Evolutionary conservation across 768 basidiomycete genomes (phyloP).

Genomic region (Rhizopogon sp.): DNA sequence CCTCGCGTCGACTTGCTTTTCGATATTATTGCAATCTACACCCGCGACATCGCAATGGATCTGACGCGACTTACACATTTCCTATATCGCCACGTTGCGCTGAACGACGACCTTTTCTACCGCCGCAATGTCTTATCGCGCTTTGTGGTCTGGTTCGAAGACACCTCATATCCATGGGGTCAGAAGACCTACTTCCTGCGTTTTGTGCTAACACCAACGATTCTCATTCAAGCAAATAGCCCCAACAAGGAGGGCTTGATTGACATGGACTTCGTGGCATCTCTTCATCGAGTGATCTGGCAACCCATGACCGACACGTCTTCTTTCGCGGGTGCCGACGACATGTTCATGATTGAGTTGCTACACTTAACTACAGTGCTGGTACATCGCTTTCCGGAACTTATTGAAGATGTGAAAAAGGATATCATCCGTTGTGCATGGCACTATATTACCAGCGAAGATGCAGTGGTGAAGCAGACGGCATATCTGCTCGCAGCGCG

Average conservation of each 20-base stretch:
- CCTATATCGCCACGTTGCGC: conserved; percentile 80
- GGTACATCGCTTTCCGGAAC: conserved; percentile 75
- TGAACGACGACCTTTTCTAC: conserved; percentile 60
- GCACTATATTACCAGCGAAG: conserved; percentile 82
- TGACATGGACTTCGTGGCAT: conserved; percentile 63
- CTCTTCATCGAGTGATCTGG: conserved; percentile 77
- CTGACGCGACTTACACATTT: conserved; percentile 75
- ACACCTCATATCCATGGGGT: conserved; percentile 52
- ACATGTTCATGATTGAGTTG: conserved; percentile 86
- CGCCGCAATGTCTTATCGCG: conserved; percentile 81
- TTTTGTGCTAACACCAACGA: conserved; percentile 80
- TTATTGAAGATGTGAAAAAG: conserved; percentile 80
- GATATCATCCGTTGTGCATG: conserved; percentile 93
- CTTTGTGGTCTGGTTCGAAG: conserved; percentile 83
- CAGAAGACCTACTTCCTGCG: conserved; percentile 82
- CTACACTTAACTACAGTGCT: conserved; percentile 85
- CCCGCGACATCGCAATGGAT: conserved; percentile 78
- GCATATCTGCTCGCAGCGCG: conserved; percentile 86
- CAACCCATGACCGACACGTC: conserved; percentile 59
- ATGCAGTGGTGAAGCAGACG: conserved; percentile 88
- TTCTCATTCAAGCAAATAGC: conserved; percentile 70
- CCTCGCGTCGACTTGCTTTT: conserved; percentile 86
- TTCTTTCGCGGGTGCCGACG: conserved; percentile 59
- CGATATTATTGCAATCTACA: conserved; percentile 78
- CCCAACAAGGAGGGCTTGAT: conserved; percentile 55